Conservation (phyloP, 306 rosid genomes). For the Vicia sativa region DNA sequence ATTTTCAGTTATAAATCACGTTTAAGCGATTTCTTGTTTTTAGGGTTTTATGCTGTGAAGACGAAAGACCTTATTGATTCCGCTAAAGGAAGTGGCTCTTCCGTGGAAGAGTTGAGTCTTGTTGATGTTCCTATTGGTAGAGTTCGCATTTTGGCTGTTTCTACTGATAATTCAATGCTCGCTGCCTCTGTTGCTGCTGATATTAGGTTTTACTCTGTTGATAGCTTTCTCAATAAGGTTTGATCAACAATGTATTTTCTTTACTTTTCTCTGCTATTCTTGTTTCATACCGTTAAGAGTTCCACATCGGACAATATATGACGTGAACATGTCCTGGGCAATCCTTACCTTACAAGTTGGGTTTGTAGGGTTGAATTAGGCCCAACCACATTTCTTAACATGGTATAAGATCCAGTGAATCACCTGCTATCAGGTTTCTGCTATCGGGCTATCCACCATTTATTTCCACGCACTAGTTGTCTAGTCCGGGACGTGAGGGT, state of each 20-base stretch:
- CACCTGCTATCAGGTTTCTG: too few species aligned
- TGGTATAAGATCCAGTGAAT: too few species aligned
- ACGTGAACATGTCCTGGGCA: too few species aligned
- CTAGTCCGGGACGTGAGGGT: too few species aligned
- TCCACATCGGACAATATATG: too few species aligned
- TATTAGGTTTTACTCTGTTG: conserved; percentile 56
- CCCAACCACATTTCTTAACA: too few species aligned
- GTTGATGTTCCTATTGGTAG: conserved; percentile 65
- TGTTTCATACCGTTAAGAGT: too few species aligned
- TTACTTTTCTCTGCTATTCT: not conserved
- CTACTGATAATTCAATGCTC: conserved; percentile 59
- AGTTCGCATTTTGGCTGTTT: conserved; percentile 66
- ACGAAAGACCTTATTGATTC: conserved; percentile 72
- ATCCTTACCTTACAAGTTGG: too few species aligned
- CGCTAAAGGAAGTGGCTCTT: conserved; percentile 54
- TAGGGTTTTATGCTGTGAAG: conserved; percentile 75
- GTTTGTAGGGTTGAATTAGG: too few species aligned
- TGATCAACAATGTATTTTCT: not conserved
- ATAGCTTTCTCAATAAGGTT: conserved; percentile 60
- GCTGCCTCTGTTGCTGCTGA: conserved; percentile 58
- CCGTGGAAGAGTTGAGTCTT: conserved; percentile 62
- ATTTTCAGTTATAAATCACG: not conserved
- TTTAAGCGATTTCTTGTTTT: conserved; percentile 3
- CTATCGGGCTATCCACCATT: too few species aligned
- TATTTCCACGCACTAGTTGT: too few species aligned